A percentile compares a stretch with the other conserved stretches of the same genome.
Conservation (phyloP, 345 rosid species). For the Fremontodendron californicum region DNA sequence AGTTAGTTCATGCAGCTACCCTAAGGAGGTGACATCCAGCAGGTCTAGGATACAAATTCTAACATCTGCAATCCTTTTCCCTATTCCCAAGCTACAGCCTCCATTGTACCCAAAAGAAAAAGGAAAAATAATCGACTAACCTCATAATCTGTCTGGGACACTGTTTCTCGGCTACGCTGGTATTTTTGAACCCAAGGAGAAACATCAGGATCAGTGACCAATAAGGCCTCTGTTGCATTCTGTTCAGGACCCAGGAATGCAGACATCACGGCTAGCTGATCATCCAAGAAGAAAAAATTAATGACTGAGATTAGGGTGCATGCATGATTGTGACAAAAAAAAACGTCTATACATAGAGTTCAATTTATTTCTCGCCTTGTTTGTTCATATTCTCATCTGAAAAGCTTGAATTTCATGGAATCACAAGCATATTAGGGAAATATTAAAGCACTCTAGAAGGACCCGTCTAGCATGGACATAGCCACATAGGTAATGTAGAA, state of each 20-base stretch:
- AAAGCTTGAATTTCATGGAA: not conserved
- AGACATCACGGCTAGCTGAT: conserved; percentile 87
- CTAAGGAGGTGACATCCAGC: too few relatives aligned
- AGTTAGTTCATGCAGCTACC: too few relatives aligned
- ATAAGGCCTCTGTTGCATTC: conserved; percentile 60
- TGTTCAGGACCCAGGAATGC: conserved; percentile 97
- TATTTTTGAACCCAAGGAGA: conserved; percentile 83
- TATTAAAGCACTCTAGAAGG: not conserved
- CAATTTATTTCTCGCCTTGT: not conserved
- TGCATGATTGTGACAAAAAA: not conserved
- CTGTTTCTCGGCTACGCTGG: conserved; percentile 90
- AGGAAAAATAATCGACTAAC: conserved; percentile 27
- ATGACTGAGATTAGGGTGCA: not conserved
- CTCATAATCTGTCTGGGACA: conserved; percentile 91
- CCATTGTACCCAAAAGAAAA: too few relatives aligned
- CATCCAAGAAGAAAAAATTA: conserved; percentile 15
- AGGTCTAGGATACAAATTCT: too few relatives aligned
- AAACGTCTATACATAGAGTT: not conserved
- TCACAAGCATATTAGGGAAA: not conserved
- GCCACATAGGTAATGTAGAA: not conserved
- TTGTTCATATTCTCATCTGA: not conserved
- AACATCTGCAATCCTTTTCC: too few relatives aligned
- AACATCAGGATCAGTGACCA: conserved; percentile 67
- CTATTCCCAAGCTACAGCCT: too few relatives aligned
- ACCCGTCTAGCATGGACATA: not conserved